Evolutionary conservation across 225 moss, liverwort and hornwort species (phyloP).

Genomic region (Antitrichia curtipendula): DNA sequence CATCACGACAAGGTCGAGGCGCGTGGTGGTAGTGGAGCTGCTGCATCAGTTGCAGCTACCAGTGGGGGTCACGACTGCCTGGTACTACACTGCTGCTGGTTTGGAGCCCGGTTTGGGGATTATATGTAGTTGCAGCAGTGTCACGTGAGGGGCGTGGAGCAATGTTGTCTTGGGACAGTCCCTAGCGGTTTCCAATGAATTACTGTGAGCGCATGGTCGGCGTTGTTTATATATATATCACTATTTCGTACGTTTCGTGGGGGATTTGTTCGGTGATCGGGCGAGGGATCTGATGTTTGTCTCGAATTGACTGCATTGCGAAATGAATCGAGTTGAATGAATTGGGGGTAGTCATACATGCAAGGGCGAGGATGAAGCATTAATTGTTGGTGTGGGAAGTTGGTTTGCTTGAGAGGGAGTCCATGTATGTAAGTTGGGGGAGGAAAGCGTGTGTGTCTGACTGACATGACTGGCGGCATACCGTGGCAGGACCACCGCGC

Average conservation of each 20-base stretch:
- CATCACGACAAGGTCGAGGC: neutral
- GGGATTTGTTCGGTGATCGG: neutral
- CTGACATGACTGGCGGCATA: conserved; percentile 11
- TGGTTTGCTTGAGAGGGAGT: neutral
- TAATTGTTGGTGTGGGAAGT: neutral
- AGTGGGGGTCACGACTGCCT: neutral
- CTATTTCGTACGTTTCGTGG: neutral
- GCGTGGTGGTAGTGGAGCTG: neutral
- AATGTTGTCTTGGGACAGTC: neutral
- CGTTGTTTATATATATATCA: neutral
- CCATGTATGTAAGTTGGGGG: neutral
- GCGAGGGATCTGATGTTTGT: neutral
- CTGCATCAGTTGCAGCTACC: conserved; percentile 3
- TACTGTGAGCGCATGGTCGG: neutral
- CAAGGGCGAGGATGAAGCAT: neutral
- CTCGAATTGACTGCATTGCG: conserved; percentile 1
- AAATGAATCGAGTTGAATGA: neutral
- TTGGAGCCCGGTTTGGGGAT: neutral
- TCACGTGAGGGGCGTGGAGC: neutral
- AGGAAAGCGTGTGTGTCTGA: neutral
- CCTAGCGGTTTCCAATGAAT: neutral
- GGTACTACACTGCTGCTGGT: neutral
- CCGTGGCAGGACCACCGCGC: neutral
- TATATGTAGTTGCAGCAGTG: neutral
- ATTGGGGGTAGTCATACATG: neutral